A percentile compares a stretch with the other conserved stretches of the same genome.
Evolutionary conservation across 257 asterid species (phyloP).

Genomic region (Solanum sejunctum): DNA sequence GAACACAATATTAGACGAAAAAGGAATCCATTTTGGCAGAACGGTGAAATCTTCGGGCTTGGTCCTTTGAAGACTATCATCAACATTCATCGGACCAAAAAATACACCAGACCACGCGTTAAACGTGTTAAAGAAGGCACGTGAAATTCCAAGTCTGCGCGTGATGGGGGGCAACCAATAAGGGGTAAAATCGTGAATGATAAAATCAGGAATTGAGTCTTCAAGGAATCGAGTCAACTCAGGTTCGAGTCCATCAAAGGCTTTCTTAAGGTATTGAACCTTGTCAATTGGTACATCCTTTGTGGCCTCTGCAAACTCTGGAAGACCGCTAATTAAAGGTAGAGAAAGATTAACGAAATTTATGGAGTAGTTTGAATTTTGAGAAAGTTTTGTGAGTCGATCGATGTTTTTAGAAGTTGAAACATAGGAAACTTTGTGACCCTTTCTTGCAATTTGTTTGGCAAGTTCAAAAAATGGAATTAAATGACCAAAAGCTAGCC

Average conservation of each 20-base stretch:
- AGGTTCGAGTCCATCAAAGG: constrained; percentile 14
- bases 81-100: not conserved
- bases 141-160: not conserved
- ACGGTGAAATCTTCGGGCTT: constrained; percentile 18
- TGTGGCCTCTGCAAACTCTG: constrained; percentile 18
- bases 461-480: constrained; percentile 35
- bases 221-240: constrained; percentile 6
- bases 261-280: constrained; percentile 22
- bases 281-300: constrained; percentile 7
- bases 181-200: constrained; percentile 11
- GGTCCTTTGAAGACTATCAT: not conserved
- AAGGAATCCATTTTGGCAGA: constrained; percentile 16
- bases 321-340: constrained; percentile 10
- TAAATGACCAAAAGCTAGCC: constrained; percentile 63
- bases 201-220: constrained; percentile 15
- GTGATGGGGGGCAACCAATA: constrained; percentile 17
- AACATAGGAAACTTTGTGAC: constrained; percentile 35
- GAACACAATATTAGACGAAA: constrained; percentile 10
- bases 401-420: constrained; percentile 43
- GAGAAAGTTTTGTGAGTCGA: constrained; percentile 43
- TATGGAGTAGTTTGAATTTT: constrained; percentile 10
- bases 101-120: not conserved
- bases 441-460: constrained; percentile 32
- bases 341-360: constrained; percentile 22
- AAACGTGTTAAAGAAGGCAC: constrained; percentile 6